Evolutionary conservation across 495 filamentous ascomycete genomes (phyloP), one percentile per base, ranked within the genome.

Genomic region (Podospora didyma): DNA sequence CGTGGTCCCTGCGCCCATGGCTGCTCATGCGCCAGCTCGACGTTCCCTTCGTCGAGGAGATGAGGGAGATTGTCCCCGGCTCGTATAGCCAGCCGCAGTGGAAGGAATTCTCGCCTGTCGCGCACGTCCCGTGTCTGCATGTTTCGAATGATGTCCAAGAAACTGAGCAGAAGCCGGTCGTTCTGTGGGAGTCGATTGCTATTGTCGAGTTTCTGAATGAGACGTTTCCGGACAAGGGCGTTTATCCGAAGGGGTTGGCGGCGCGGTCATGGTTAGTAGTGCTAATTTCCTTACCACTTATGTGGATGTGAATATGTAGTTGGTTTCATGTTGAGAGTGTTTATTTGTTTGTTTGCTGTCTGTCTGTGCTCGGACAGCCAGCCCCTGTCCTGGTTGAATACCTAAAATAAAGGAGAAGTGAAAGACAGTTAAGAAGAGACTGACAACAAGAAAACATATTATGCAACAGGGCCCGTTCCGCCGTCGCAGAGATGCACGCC

Each of bases 201-300:
- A 84, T 83, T 55, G 67, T 70, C 66, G 79, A 82, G 52, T 78
- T 76, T 59, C 71, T 85, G 11, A 76, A 79, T 19, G 80, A 82
- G 47, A 62, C 62, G 1, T 54, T 77, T 59, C 77, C 78, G 0
- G 59, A 73, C 9, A 65, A 73, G 11, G 37, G 49, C 31, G 67
- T 81, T 3, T 83, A 78, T 72, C 82, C 82, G 0, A 34, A 61
- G 21, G 76, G 76, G 52, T 54, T 54, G 10, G 59, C 58, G 10
- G 70, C 82, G 9, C 67, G 80, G 54, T 79, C 79, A 1, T 67
- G 79, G 26, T 31, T 3, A 31, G 26, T 4, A 31, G 3, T 31
- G 3, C 9, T 31, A 4, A 31, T 31, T 31, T 31, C 9, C 9
- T 31, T 4, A 4, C 4, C 4, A 31, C 9, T 31, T 31, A 31